Evolutionary conservation across 2,329 filamentous ascomycete genomes (phyloP).

Genomic region (Cylindrodendrum hubeiense): DNA sequence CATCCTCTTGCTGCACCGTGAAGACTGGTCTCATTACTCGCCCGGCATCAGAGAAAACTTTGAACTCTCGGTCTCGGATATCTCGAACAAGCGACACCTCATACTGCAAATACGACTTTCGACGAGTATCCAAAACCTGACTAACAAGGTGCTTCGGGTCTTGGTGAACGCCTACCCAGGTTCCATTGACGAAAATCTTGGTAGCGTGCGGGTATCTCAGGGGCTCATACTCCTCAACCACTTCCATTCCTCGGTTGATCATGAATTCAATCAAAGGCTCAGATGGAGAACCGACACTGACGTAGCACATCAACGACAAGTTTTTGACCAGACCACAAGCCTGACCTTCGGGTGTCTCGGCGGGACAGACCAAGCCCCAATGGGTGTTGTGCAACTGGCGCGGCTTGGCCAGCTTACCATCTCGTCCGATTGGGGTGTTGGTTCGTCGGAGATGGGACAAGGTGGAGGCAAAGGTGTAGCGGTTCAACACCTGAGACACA

Average conservation of each 20-base stretch:
- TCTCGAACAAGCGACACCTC: constrained; percentile 96
- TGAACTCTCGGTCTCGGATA: constrained; percentile 97
- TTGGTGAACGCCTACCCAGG: constrained; percentile 96
- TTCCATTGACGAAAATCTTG: constrained; percentile 98
- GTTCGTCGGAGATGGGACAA: constrained; percentile 96
- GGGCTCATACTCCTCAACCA: constrained; percentile 94
- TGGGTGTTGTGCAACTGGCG: constrained; percentile 98
- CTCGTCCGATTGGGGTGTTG: constrained; percentile 96
- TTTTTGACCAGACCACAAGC: constrained; percentile 99
- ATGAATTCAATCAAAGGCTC: constrained; percentile 95
- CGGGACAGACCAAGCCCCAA: constrained; percentile 97
- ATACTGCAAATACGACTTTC: constrained; percentile 86
- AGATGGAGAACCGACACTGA: constrained; percentile 93
- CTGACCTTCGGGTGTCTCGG: constrained; percentile 97
- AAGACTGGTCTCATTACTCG: constrained; percentile 95
- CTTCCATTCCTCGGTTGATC: constrained; percentile 95
- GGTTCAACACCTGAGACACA: constrained; percentile 97
- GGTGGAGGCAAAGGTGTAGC: constrained; percentile 97
- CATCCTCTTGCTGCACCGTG: constrained; percentile 90
- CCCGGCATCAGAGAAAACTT: constrained; percentile 97
- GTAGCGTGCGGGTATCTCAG: constrained; percentile 89
- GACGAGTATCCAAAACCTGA: constrained; percentile 81
- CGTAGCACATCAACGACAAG: constrained; percentile 96
- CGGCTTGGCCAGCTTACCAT: constrained; percentile 98
- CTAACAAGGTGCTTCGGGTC: constrained; percentile 88